Evolutionary conservation across 352 stramenopile species (phyloP), one percentile per base, ranked within the genome.

Genomic region (Phytopythium cucurbitacearum): DNA sequence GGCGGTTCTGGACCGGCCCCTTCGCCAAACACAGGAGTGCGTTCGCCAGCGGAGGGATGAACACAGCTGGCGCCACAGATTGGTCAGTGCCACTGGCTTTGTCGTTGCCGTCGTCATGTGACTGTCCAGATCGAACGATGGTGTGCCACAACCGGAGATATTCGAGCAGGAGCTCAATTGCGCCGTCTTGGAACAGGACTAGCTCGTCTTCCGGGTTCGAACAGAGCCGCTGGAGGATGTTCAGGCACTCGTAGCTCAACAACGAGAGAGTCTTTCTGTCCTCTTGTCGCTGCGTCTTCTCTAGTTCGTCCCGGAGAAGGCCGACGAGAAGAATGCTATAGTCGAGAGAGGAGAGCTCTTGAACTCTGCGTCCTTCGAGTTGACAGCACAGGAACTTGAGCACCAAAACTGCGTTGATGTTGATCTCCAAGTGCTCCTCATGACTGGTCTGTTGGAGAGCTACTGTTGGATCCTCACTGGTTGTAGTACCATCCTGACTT

Each of bases 181-280:
- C 76, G 13, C 43, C 48, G 48, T 74, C 68, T 41, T 80, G 69
- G 16, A 61, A 62, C 9, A 89, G 49, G 9, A 76, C 51, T 8
- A 71, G 61, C 33, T 84, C 60, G 15, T 85, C 76, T 8, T 79
- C 57, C 11, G 57, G 0, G 12, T 49, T 70, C 1, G 13, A 15
- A 45, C 62, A 73, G 21, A 89, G 43, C 12, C 60, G 65, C 8
- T 74, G 65, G 11, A 89, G 63, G 13, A 86, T 47, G 0, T 53
- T 39, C n/a, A 85, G 51, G 10, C 66, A 73, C 41, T 84, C 75
- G 41, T 51, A 69, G 5, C 47, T 15, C 5, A 73, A 37, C 34
- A 40, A 21, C 3, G 65, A 65, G 11, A 73, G 39, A 0, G 21
- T 34, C 38, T 54, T 54, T 10, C 3, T 16, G 21, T 46, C 16